phyloP scores from a whole-genome alignment of 768 basidiomycete genomes.

The Lactarius pseudohatsudake region DNA sequence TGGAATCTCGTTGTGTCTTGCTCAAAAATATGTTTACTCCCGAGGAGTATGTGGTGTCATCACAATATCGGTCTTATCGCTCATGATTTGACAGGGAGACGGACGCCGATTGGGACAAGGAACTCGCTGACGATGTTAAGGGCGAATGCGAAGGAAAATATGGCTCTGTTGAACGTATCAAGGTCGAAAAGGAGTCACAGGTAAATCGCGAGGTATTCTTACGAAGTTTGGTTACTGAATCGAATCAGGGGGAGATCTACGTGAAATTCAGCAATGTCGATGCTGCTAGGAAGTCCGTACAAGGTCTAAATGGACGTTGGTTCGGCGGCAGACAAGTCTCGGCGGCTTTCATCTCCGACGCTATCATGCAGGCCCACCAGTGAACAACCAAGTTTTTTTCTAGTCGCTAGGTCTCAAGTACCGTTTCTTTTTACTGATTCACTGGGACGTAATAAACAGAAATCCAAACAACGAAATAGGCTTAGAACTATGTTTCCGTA shows the following conservation, averaged over 20 bases:
- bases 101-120: slow-evolving; percentile 94
- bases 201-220: slow-evolving; percentile 46
- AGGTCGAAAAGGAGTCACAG: slow-evolving; percentile 91
- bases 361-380: slow-evolving; percentile 90
- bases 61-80: neutral
- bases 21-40: slow-evolving; percentile 97
- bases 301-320: slow-evolving; percentile 94
- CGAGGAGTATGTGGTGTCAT: slow-evolving; percentile 69
- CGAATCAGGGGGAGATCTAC: slow-evolving; percentile 88
- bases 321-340: slow-evolving; percentile 91
- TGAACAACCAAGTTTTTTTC: slow-evolving; percentile 37
- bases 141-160: slow-evolving; percentile 91
- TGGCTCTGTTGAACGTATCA: slow-evolving; percentile 82
- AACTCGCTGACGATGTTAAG: slow-evolving; percentile 95
- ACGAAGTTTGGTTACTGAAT: neutral
- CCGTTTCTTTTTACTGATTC: slow-evolving; percentile 29
- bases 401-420: slow-evolving; percentile 26
- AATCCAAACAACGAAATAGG: slow-evolving; percentile 23
- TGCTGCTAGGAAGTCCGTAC: slow-evolving; percentile 77
- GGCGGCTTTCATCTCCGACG: slow-evolving; percentile 88
- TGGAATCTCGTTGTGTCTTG: slow-evolving; percentile 87
- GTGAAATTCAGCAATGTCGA: slow-evolving; percentile 85
- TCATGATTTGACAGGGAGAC: slow-evolving; percentile 65
- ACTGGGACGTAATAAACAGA: slow-evolving; percentile 25
- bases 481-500: slow-evolving; percentile 30